Evolutionary conservation across 305 asterid species (phyloP), one percentile per base, ranked within the genome.

Genomic region (Stenogyne calaminthoides): DNA sequence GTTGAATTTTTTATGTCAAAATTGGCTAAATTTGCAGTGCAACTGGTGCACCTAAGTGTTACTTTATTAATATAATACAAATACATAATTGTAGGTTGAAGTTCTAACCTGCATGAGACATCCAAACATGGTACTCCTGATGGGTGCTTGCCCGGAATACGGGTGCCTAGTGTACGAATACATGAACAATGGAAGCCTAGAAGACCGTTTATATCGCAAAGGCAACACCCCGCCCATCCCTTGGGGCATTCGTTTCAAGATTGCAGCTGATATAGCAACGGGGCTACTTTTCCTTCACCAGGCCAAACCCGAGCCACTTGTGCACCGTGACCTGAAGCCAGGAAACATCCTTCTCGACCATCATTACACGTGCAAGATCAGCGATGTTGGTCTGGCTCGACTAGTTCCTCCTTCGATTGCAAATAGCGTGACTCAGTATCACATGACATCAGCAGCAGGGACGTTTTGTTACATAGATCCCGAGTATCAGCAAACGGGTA

Each of bases 61-160:
- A 16, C 57, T 44, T 15, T 16, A 15, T 51, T 15, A 51, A 16
- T 51, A 51, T 51, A 16, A 51, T 16, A 51, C 25, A 51, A 51
- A 15, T 51, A 22, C 57, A 51, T 51, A 16, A 51, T 72, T 67
- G 70, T 76, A 91, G 96, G 85, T 92, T 25, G 94, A 88, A 81
- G 92, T 90, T 51, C 80, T 92, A 40, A 86, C 96, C 54, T 70
- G 80, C 81, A 92, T 90, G 69, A 79, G 95, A 62, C 97, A 92
- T 82, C 97, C 97, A 32, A 88, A 92, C 82, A 84, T 92, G 95
- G 96, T 92, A 57, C 83, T 92, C 37, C 91, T 92, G 11, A 63
- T 92, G 80, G 98, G 98, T 2, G 95, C 95, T 0, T 92, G 96
- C 69, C 91, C 96, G 0, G 90, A 89, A 73, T 89, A 87, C 32